Evolutionary conservation across 306 rosid species (phyloP).

Genomic region (Citrullus amarus): DNA sequence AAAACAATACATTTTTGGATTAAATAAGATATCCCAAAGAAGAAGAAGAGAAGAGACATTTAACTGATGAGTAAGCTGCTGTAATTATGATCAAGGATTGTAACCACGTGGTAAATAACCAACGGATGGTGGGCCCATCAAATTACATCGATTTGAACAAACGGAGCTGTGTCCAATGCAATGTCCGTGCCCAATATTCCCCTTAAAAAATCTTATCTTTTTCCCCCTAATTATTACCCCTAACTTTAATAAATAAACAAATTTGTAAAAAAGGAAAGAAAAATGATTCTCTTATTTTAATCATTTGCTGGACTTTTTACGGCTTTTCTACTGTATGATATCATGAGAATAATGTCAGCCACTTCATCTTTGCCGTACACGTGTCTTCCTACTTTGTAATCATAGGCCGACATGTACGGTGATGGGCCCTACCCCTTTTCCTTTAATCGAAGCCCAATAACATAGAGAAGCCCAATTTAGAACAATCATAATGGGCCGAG

Average conservation of each 20-base stretch:
- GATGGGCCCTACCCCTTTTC: background rate
- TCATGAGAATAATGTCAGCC: background rate
- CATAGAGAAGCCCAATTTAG: background rate
- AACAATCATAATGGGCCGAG: background rate
- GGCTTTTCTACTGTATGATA: background rate
- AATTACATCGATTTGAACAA: background rate
- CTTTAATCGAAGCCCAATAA: background rate
- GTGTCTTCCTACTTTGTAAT: background rate
- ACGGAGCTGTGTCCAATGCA: background rate
- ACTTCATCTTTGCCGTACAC: conserved; percentile 3
- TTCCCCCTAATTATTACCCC: background rate
- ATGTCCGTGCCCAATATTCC: background rate
- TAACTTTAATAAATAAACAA: background rate
- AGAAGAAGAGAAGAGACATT: background rate
- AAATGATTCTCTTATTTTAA: background rate
- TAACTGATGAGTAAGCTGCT: background rate
- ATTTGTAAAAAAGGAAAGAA: background rate
- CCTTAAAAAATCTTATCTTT: background rate
- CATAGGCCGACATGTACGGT: background rate
- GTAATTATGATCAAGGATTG: background rate
- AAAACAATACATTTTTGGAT: background rate
- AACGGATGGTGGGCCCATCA: background rate
- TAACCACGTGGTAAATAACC: background rate
- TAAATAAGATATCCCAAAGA: background rate
- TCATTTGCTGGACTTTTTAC: conserved; percentile 2